Percentiles rank a stretch among this genome's conserved stretches.
Evolutionary conservation across 225 moss, liverwort and hornwort genomes (phyloP).

Genomic region (Takakia lepidozioides): DNA sequence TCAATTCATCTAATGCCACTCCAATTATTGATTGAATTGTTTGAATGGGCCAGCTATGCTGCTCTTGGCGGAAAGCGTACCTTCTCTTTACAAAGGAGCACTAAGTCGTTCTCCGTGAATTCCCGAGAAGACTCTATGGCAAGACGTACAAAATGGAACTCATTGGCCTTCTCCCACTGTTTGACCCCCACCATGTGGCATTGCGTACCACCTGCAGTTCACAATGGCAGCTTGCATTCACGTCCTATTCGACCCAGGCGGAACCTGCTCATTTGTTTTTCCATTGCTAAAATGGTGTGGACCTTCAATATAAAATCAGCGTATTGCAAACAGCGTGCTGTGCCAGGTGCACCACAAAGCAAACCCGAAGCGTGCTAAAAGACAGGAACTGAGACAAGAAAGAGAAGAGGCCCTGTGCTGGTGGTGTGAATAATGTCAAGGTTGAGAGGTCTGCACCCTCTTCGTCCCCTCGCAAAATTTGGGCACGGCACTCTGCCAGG

Average conservation of each 20-base stretch:
- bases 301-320: too few species aligned
- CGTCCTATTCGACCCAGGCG: too few species aligned
- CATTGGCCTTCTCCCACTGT: constrained; percentile 82
- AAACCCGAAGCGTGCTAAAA: too few species aligned
- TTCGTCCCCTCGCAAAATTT: constrained; percentile 93
- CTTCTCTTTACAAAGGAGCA: constrained; percentile 94
- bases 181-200: constrained; percentile 78
- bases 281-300: too few species aligned
- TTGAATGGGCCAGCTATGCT: too few species aligned
- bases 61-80: too few species aligned
- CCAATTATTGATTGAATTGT: background rate
- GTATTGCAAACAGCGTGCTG: too few species aligned
- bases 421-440: too few species aligned
- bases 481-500: constrained; percentile 92
- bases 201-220: constrained; percentile 52
- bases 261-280: too few species aligned
- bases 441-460: constrained; percentile 24
- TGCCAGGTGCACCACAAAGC: too few species aligned
- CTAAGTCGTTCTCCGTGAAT: constrained; percentile 83
- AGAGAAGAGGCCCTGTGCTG: too few species aligned
- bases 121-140: constrained; percentile 67
- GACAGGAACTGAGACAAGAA: too few species aligned
- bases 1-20: constrained; percentile 1
- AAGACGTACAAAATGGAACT: constrained; percentile 76
- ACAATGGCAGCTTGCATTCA: constrained; percentile 4